These are phyloP conservation scores for Ganoderma resinaceum DNA, from an alignment of 1,284 basidiomycete genomes.

Conservation along the genomic window DNA sequence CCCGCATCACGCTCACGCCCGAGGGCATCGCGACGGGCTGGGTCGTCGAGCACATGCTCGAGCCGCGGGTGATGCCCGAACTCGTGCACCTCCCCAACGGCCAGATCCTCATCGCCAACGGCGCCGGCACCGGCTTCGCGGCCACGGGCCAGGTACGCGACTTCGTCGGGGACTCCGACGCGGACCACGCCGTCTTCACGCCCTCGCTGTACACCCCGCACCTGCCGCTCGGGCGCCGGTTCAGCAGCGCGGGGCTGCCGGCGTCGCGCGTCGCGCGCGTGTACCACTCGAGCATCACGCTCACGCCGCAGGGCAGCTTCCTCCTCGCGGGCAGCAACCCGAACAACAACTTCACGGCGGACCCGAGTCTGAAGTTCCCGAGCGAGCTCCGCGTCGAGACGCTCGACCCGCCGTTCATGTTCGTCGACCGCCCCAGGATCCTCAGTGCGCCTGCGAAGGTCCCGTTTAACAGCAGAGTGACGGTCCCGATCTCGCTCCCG, in stretches of 20 bases:
- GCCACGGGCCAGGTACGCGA: slow-evolving; percentile 45
- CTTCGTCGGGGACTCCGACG: slow-evolving; percentile 49
- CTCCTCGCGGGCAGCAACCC: slow-evolving; percentile 60
- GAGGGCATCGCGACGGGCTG: slow-evolving; percentile 36
- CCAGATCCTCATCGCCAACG: slow-evolving; percentile 57
- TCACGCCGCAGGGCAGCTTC: slow-evolving; percentile 52
- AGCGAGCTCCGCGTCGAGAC: slow-evolving; percentile 59
- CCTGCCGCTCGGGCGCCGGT: slow-evolving; percentile 52
- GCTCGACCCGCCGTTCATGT: slow-evolving; percentile 55
- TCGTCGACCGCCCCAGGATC: slow-evolving; percentile 45
- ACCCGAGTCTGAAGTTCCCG: slow-evolving; percentile 33
- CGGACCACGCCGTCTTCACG: slow-evolving; percentile 51
- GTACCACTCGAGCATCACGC: slow-evolving; percentile 52
- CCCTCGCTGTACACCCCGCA: slow-evolving; percentile 60
- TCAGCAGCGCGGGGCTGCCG: slow-evolving; percentile 54
- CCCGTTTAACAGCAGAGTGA: slow-evolving; percentile 47
- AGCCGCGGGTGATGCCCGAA: slow-evolving; percentile 54
- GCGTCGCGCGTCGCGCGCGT: slow-evolving; percentile 51
- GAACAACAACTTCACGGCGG: slow-evolving; percentile 46
- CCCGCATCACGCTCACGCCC: slow-evolving; percentile 34
- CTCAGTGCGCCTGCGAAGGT: slow-evolving; percentile 46
- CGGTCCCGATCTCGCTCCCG: slow-evolving; percentile 45
- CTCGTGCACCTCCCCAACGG: slow-evolving; percentile 61
- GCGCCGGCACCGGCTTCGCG: slow-evolving; percentile 52
- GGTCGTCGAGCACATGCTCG: slow-evolving; percentile 39